phyloP scores from a whole-genome alignment of 2,329 filamentous ascomycete genomes.

The Scedosporium aurantiacum region DNA sequence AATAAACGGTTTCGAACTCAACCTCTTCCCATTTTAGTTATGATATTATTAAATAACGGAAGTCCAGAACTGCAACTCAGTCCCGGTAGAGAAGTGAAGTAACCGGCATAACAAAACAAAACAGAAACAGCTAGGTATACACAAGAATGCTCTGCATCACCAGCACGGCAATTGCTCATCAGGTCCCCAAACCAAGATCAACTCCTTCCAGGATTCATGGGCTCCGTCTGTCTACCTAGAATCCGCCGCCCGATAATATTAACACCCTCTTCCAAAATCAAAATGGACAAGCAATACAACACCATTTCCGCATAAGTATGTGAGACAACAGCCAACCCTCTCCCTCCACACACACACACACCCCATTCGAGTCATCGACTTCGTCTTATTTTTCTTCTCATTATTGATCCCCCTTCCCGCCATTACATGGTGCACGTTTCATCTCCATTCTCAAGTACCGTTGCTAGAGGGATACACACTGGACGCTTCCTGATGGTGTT shows the following conservation, averaged over 20 bases:
- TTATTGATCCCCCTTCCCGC: neutral
- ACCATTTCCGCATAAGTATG: neutral
- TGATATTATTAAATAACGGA: too few species aligned
- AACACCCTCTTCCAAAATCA: neutral
- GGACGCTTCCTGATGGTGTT: neutral
- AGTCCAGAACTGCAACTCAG: too few species aligned
- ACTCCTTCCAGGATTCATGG: neutral
- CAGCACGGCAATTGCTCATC: neutral
- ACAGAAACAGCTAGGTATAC: too few species aligned
- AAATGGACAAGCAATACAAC: neutral
- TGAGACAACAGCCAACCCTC: neutral
- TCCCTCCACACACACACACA: neutral
- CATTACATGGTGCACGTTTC: neutral
- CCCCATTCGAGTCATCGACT: neutral
- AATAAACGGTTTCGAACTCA: neutral
- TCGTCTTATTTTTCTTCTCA: neutral
- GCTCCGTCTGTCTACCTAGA: neutral
- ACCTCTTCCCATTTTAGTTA: neutral
- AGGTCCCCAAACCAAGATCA: neutral
- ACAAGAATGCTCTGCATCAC: neutral
- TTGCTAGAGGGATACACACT: neutral
- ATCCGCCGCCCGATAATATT: neutral
- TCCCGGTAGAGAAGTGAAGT: too few species aligned
- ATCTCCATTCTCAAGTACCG: neutral
- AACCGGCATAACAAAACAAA: too few species aligned